Evolutionary conservation across 2,329 filamentous ascomycete species (phyloP), one percentile per base, ranked within the genome.

Genomic region (Berkeleyomyces basicola): DNA sequence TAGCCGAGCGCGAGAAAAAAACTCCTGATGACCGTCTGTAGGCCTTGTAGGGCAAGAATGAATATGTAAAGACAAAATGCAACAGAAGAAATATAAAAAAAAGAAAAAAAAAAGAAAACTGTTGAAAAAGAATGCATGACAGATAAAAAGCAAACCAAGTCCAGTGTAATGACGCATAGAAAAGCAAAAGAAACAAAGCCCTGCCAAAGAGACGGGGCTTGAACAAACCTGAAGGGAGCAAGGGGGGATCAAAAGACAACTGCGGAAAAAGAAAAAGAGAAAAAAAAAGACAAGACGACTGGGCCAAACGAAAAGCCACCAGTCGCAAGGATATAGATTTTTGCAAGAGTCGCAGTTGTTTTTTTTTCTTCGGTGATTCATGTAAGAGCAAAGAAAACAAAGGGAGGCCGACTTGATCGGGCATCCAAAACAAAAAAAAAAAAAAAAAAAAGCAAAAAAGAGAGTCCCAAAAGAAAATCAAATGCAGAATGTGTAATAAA

Each of bases 361-460:
- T 51, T 23, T 11, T 53, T 39, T 14, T 39, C 11, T 55, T 37
- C 11, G 36, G 23, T 64, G 43, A 53, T 57, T 46, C 31, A 36
- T 58, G 57, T 60, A 39, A 37, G 46, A n/a, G 43, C 39, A 63
- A 42, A 37, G 11, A 39, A 51, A 51, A 62, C 63, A 49, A 42
- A 46, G 16, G 39, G 10, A 58, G 42, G 36, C 11, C 36, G 36
- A 44, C 42, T 11, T 47, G 43, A 47, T 47, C 3, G 4, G 33
- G 16, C 3, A 33, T 11, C 31, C 16, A 39, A 23, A 39, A 9
- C 4, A 43, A 55, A 46, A 40, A 51, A 36, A 42, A 55, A 58
- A 58, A 63, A 66, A 63, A 65, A 63, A 63, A 63, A 62, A 58
- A 59, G n/a, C n/a, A n/a, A 40, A 47, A 37, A 14, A 46, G 7